These are phyloP conservation scores for Vigna angularis DNA, from an alignment of 306 rosid species.

Conservation along the genomic window DNA sequence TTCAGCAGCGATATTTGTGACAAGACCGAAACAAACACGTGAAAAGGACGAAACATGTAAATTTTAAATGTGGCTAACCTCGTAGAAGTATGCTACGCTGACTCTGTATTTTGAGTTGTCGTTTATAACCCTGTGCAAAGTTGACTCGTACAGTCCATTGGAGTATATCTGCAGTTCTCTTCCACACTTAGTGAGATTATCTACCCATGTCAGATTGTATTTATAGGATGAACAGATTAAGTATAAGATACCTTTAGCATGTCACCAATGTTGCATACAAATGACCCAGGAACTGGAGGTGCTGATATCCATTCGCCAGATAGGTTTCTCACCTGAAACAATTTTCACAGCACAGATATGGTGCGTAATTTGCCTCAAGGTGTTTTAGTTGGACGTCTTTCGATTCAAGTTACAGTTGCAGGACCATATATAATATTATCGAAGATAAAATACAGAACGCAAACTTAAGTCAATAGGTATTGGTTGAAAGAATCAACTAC, in stretches of 20 bases:
- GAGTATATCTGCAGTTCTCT: slow-evolving; percentile 79
- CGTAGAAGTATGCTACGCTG: slow-evolving; percentile 81
- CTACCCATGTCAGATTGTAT: not conserved
- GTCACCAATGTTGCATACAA: slow-evolving; percentile 93
- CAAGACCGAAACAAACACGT: slow-evolving; percentile 7
- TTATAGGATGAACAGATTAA: slow-evolving; percentile 4
- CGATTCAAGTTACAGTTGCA: not conserved
- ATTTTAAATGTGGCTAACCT: slow-evolving; percentile 54
- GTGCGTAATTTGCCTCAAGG: not conserved
- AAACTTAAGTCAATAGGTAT: not conserved
- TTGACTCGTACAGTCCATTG: slow-evolving; percentile 85
- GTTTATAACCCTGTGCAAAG: slow-evolving; percentile 86
- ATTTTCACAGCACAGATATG: slow-evolving; percentile 28
- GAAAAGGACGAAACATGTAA: not conserved
- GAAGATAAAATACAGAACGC: not conserved
- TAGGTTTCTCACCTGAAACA: slow-evolving; percentile 79
- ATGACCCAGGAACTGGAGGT: slow-evolving; percentile 82
- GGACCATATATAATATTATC: not conserved
- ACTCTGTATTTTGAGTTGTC: slow-evolving; percentile 71
- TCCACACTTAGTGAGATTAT: slow-evolving; percentile 19
- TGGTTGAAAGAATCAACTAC: slow-evolving; percentile 1
- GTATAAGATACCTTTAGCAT: slow-evolving; percentile 79
- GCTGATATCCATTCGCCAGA: slow-evolving; percentile 96
- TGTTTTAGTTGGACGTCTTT: not conserved
- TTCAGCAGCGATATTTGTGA: slow-evolving; percentile 15